phyloP scores from a whole-genome alignment of 805 yeast genomes.

The Suhomyces sp. region DNA sequence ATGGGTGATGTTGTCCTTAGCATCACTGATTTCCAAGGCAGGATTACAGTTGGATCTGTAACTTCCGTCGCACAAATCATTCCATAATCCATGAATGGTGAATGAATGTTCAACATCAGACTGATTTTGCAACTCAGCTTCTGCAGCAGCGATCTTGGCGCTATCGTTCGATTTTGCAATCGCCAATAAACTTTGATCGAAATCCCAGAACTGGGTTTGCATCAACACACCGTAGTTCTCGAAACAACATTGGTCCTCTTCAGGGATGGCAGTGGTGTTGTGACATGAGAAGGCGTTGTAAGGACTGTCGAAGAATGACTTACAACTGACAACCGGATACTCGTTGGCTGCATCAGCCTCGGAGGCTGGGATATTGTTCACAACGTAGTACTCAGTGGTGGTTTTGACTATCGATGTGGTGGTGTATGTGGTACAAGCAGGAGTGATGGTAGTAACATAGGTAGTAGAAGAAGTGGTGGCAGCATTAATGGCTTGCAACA shows the following conservation, averaged over 20 bases:
- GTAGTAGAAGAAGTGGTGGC: no score
- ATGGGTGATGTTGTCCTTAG: constrained; percentile 24
- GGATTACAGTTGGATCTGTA: constrained; percentile 39
- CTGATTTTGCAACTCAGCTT: constrained; percentile 1
- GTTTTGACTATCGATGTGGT: constrained; percentile 7
- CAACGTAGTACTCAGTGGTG: constrained; percentile 11
- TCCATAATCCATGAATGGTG: constrained; percentile 48
- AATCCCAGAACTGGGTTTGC: constrained; percentile 45
- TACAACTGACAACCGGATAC: constrained; percentile 17
- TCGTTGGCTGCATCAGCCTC: constrained; percentile 10
- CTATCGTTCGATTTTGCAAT: constrained; percentile 16
- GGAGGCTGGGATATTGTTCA: constrained; percentile 10
- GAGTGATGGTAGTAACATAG: constrained; percentile 6
- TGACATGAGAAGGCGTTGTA: constrained; percentile 16
- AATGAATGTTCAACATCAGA: constrained; percentile 26
- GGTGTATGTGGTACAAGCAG: constrained; percentile 10
- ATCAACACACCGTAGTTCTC: constrained; percentile 40
- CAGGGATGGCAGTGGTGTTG: constrained; percentile 26
- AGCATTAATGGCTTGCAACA: no score
- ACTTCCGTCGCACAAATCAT: constrained; percentile 41
- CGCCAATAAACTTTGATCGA: constrained; percentile 19
- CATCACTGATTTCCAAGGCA: constrained; percentile 26
- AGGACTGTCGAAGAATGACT: constrained; percentile 13
- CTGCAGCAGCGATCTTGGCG: constrained; percentile 7
- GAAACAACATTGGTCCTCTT: constrained; percentile 49